A percentile compares a stretch with the other conserved stretches of the same genome.
Evolutionary conservation across 129 eudicot species (phyloP).

Genomic region (Flaveria brownii): DNA sequence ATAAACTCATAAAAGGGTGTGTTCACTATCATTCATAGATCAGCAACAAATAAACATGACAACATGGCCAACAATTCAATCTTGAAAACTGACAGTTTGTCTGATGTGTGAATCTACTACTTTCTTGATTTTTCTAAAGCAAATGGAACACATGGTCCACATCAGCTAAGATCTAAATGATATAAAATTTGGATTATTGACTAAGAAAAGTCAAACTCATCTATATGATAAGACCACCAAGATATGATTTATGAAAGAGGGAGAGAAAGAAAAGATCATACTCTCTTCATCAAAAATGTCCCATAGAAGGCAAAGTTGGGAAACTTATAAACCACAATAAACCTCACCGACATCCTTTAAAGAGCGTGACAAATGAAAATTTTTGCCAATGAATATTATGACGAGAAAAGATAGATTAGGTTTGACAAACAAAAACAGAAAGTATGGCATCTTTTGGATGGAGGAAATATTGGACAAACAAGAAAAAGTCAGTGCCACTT

Average conservation of each 20-base stretch:
- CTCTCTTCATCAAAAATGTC: neutral
- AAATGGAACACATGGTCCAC: conserved; percentile 26
- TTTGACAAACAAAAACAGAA: neutral
- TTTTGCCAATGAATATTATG: neutral
- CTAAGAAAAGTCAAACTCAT: conserved; percentile 25
- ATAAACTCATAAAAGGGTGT: conserved; percentile 6
- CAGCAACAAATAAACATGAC: conserved; percentile 29
- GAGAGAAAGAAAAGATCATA: neutral
- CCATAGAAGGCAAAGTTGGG: neutral
- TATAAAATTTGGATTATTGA: conserved; percentile 13
- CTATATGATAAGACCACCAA: conserved; percentile 22
- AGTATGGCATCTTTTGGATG: conserved; percentile 1
- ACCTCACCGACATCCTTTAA: neutral
- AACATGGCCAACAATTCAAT: conserved; percentile 3
- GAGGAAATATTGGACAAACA: conserved; percentile 23
- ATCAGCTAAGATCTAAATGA: conserved; percentile 11
- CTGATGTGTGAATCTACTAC: conserved; percentile 19
- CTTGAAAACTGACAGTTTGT: conserved; percentile 23
- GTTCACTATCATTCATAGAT: neutral
- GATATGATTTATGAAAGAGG: conserved; percentile 6
- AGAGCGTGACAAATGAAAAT: neutral
- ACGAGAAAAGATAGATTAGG: neutral
- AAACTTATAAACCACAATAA: neutral
- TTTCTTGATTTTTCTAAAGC: conserved; percentile 16
- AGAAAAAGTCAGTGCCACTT: conserved; percentile 18